A percentile compares a stretch with the other conserved stretches of the same genome.
Evolutionary conservation across 257 asterid species (phyloP).

Genomic region (Ilex asprella): DNA sequence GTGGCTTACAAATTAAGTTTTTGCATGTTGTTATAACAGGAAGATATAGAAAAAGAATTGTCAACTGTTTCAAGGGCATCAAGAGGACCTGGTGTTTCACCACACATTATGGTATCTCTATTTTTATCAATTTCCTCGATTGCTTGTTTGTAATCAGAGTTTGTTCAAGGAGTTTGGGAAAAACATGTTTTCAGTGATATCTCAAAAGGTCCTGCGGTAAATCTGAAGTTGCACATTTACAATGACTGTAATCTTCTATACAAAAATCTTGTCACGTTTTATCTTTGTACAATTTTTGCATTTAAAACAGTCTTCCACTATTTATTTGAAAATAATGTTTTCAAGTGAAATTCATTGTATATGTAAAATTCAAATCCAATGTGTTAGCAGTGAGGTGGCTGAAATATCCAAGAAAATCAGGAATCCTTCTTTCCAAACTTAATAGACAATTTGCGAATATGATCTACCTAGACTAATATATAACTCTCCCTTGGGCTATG

Average conservation of each 20-base stretch:
- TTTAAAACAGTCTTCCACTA: no score
- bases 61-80: slow-evolving; percentile 47
- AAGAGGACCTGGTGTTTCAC: slow-evolving; percentile 54
- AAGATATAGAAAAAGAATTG: slow-evolving; percentile 82
- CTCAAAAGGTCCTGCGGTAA: neutral
- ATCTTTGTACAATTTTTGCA: no score
- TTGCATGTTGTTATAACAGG: slow-evolving; percentile 42
- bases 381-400: no score
- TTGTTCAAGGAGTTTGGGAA: slow-evolving; percentile 3
- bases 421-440: no score
- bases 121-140: slow-evolving; percentile 2
- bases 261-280: no score
- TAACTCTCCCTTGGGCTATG: neutral
- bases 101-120: slow-evolving; percentile 61
- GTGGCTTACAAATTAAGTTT: slow-evolving; percentile 7
- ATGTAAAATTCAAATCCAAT: no score
- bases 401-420: no score
- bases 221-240: neutral
- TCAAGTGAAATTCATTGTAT: no score
- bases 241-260: no score
- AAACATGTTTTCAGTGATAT: neutral
- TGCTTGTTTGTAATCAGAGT: slow-evolving; percentile 3
- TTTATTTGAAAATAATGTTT: no score
- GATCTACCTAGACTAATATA: no score
- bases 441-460: no score